Base-by-base conservation (phyloP, 345 rosid genomes). In the Hypericum perforatum region DNA sequence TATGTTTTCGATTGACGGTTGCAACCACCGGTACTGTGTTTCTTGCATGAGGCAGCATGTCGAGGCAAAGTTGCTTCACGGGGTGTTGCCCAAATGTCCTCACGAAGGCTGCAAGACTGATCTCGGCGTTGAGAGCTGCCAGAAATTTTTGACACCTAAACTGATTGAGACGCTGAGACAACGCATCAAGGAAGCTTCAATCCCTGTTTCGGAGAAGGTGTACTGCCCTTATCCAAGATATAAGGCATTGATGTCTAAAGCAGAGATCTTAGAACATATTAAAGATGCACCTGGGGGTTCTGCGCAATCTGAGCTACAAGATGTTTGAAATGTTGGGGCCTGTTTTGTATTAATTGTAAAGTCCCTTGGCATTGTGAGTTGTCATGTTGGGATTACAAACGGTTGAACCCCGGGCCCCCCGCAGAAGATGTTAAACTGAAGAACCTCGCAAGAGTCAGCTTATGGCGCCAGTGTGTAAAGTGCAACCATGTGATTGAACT, bases 31-130 rank as follows among this genome's bases (percentile, higher is more conserved):
- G 29, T 57, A 44, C 16, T 57, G 52, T 39, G 45, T 46, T 37
- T 37, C 53, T n/a, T 57, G 53, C 37, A 13, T 57, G 53, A 57
- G 39, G 16, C 45, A 11, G 52, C 61, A 46, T 57, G 61, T 57
- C 3, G 41, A 57, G 43, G 44, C 15, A 12, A 46, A 46, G 37
- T 37, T 57, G 7, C 53, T 57, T 37, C 42, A 46, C 6, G 45
- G 45, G 6, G 6, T 57, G 43, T 12, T 57, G 44, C 49, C 52
- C 39, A 6, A 14, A 37, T 45, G 61, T n/a, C 45, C 3, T 38
- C n/a, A 47, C 10, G 52, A 45, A 7, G 43, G 44, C 36, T 46
- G 53, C 39, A 39, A 57, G 39, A 8, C 9, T 8, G 16, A 36
- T 13, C 54, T 51, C 37, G 8, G 14, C 7, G 16, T 46, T 37